phyloP scores from a whole-genome alignment of 2,329 filamentous ascomycete species.

The Amesomyces nigricolor region DNA sequence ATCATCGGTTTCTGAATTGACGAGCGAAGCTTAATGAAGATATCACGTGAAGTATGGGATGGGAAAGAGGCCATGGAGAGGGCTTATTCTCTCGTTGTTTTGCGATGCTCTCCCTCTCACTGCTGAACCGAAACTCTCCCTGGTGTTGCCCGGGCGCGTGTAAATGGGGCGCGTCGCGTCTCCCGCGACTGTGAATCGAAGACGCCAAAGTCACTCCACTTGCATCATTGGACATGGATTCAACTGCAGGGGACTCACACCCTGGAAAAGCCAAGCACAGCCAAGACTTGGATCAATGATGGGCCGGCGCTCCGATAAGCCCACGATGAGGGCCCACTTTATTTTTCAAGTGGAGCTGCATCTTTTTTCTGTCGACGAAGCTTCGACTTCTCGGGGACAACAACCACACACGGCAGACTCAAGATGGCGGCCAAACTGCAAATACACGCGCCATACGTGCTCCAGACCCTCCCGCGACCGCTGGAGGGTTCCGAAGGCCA shows the following conservation, averaged over 20 bases:
- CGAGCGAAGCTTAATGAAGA: no score
- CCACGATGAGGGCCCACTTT: slow-evolving; percentile 16
- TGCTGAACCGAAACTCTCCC: background rate
- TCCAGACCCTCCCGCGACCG: slow-evolving; percentile 54
- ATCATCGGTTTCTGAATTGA: no score
- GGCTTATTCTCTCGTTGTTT: no score
- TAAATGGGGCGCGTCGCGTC: slow-evolving; percentile 13
- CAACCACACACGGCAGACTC: slow-evolving; percentile 4
- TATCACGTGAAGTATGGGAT: no score
- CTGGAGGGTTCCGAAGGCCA: slow-evolving; percentile 45
- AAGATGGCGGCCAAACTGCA: slow-evolving; percentile 55
- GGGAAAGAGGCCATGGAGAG: no score
- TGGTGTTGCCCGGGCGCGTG: background rate
- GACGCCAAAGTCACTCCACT: slow-evolving; percentile 7
- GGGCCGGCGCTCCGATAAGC: slow-evolving; percentile 13
- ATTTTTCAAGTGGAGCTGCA: slow-evolving; percentile 16
- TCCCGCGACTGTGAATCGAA: slow-evolving; percentile 19
- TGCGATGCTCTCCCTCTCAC: background rate
- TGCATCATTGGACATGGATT: slow-evolving; percentile 14
- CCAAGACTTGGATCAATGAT: slow-evolving; percentile 22
- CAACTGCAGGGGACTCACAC: background rate
- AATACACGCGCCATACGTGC: slow-evolving; percentile 59
- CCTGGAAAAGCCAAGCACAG: background rate
- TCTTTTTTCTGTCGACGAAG: slow-evolving; percentile 22
- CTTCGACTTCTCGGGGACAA: slow-evolving; percentile 9